Evolutionary conservation across 1,284 basidiomycete species (phyloP), one percentile per base, ranked within the genome.

Genomic region (Fomitopsis pinicola): DNA sequence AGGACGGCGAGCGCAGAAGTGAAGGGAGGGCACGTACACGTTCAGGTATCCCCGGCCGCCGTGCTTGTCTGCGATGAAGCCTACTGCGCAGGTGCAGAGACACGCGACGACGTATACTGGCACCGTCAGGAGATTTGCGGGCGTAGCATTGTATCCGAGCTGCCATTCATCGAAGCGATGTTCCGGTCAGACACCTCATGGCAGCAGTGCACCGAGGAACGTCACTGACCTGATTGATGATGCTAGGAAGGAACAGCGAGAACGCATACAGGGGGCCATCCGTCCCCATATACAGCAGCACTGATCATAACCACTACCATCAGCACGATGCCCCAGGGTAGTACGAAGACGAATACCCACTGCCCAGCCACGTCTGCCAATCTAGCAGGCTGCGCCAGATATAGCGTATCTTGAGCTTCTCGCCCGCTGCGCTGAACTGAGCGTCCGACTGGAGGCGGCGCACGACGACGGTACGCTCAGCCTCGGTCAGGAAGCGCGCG

Each of bases 351-450:
- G 58, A 69, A 5, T 22, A 68, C 72, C 63, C 61, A 87, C 87
- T 87, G 44, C 79, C 83, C 15, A 88, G 60, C 83, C 87, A 91
- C 0, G 87, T 89, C 76, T 91, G 91, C 86, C 86, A 89, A 65
- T 92, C 90, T 12, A 75, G 60, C 61, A 89, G 66, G 67, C 85
- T 87, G 65, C 82, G 76, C 71, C 72, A 78, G 55, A 92, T 84
- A 67, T 87, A 86, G 67, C 82, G 84, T 82, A 80, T 78, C 61
- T 72, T 78, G 62, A 91, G 78, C 53, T 72, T 75, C 72, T 92
- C 89, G 28, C 89, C 89, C 5, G 81, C 87, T 4, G 88, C 89
- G 68, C 87, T 88, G 71, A 85, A 88, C 69, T 88, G 88, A 67
- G 85, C 82, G 69, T 91, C 89, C n/a, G 73, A 72, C 72, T 91